A percentile compares a stretch with the other conserved stretches of the same genome.
Evolutionary conservation across 352 stramenopile genomes (phyloP).

Genomic region (Chloridella minuta): DNA sequence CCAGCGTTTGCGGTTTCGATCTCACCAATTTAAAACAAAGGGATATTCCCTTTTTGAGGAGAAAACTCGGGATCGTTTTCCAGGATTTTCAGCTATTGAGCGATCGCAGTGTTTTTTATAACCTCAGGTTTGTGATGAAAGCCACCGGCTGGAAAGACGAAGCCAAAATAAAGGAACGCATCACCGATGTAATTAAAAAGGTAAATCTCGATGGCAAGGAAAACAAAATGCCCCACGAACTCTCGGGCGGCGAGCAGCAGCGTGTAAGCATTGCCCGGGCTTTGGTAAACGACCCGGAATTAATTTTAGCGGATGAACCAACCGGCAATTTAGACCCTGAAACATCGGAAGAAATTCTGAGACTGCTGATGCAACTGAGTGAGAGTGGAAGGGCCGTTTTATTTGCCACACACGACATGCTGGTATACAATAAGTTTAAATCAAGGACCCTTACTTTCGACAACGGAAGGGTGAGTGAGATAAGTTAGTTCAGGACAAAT

Average conservation of each 20-base stretch:
- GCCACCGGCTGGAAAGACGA: neutral
- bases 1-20: neutral
- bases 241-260: neutral
- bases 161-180: neutral
- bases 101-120: neutral
- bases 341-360: neutral
- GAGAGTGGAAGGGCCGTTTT: neutral
- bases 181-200: neutral
- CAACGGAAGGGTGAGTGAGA: neutral
- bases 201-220: neutral
- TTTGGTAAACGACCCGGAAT: neutral
- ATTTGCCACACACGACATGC: neutral
- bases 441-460: neutral
- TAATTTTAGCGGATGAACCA: neutral
- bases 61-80: neutral
- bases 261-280: neutral
- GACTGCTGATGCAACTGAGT: neutral
- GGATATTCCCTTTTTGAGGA: neutral
- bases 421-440: slow-evolving; percentile 9
- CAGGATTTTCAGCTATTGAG: neutral
- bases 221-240: neutral
- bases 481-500: no score
- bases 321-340: neutral
- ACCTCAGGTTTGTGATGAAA: neutral
- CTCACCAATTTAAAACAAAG: neutral